Base-by-base conservation (phyloP, 2,329 filamentous ascomycete genomes). In the Ophiocordyceps sinensis region DNA sequence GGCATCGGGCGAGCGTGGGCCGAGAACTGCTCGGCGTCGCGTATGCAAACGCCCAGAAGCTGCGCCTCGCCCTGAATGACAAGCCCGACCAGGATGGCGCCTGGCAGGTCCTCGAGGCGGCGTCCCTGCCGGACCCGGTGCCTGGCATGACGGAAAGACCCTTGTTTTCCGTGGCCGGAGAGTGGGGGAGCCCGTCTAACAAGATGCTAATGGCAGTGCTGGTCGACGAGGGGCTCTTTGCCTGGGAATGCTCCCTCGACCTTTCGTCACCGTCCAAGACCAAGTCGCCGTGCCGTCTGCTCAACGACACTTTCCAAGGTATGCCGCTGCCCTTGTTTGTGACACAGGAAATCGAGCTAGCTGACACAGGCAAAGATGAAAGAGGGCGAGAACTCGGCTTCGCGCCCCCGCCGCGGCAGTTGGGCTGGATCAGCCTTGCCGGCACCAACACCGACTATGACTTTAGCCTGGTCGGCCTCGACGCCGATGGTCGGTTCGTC, bases 241-340 rank as follows among this genome's bases (percentile, higher is more conserved):
- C 48, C 1, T 52, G 46, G 46, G 45, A 51, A 21, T 53, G 51
- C 38, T 39, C 43, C 1, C 13, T 48, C 2, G 45, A 47, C 38
- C 41, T 41, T 26, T 48, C 41, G 37, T 38, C 43, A 13, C 45
- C 46, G 15, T 40, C 42, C 2, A 42, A 39, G 15, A 35, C 40
- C 10, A 44, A 47, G 9, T 26, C 43, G 5, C 41, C 40, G 26
- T 53, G 50, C 35, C 36, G 41, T 6, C 37, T 43, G 39, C 28
- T 41, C 12, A 46, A 44, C 10, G 41, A 39, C 2, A 41, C 38
- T 5, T 46, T 49, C 26, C 28, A 40, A 17, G 45, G 51, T 50
- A 43, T 12, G 41, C 43, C 13, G 3, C 11, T n/a, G 10, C 13
- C 11, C 21, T 17, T 14, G 28, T 7, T 15, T 4, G 9, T 17